These are phyloP conservation scores for Lyophyllum atratum DNA, from an alignment of 768 basidiomycete species.

Conservation along the genomic window DNA sequence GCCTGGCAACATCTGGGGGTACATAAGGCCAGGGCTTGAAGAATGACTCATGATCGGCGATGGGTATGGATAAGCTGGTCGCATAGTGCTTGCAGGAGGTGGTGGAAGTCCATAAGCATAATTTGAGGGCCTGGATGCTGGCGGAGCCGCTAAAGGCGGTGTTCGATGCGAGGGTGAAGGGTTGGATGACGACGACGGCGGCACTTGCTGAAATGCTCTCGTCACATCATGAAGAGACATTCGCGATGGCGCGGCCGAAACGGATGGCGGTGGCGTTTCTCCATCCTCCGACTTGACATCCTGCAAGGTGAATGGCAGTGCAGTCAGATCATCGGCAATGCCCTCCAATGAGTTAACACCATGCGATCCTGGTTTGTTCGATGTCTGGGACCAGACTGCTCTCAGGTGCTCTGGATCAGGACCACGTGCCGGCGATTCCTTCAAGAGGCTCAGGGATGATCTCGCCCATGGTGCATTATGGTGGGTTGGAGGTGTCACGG, in stretches of 20 bases:
- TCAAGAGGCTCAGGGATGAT: conserved; percentile 54
- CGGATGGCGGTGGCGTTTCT: conserved; percentile 70
- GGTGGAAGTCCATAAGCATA: conserved; percentile 44
- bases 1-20: conserved; percentile 56
- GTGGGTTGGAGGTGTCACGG: conserved; percentile 48
- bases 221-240: conserved; percentile 85
- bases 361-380: conserved; percentile 67
- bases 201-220: conserved; percentile 86
- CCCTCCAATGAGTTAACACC: conserved; percentile 81
- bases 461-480: conserved; percentile 55
- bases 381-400: conserved; percentile 80
- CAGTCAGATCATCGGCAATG: conserved; percentile 80
- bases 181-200: conserved; percentile 54
- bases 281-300: conserved; percentile 89
- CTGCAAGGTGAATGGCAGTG: conserved; percentile 78
- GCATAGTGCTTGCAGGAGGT: conserved; percentile 50
- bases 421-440: conserved; percentile 67
- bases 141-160: conserved; percentile 50
- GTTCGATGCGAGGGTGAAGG: conserved; percentile 45
- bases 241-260: conserved; percentile 60
- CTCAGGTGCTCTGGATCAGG: conserved; percentile 86
- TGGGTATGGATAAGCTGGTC: conserved; percentile 62
- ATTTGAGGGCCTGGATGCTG: conserved; percentile 40
- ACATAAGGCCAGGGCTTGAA: conserved; percentile 68
- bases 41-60: conserved; percentile 76